These are phyloP conservation scores for Cichorium intybus DNA, from an alignment of 140 eudicot genomes.

Conservation along the genomic window DNA sequence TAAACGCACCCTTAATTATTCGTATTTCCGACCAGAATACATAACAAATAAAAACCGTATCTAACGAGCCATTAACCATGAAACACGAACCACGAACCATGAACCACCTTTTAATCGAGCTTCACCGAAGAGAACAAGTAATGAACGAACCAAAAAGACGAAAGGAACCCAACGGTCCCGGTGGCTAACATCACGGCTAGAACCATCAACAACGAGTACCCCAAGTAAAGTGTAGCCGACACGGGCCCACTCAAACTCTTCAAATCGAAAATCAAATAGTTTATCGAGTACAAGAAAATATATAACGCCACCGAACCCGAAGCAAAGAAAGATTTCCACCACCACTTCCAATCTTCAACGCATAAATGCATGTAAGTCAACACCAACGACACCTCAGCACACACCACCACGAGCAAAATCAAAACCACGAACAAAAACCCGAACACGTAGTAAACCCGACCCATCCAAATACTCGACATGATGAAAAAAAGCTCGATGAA, in stretches of 20 bases:
- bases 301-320: slow-evolving; percentile 66
- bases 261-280: slow-evolving; percentile 64
- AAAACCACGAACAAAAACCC: slow-evolving; percentile 63
- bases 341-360: slow-evolving; percentile 73
- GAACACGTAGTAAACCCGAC: slow-evolving; percentile 63
- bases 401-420: slow-evolving; percentile 49
- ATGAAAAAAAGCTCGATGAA: slow-evolving; percentile 68
- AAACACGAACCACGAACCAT: no score
- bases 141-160: slow-evolving; percentile 73
- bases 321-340: slow-evolving; percentile 74
- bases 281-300: slow-evolving; percentile 57
- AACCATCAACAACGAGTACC: slow-evolving; percentile 67
- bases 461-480: slow-evolving; percentile 81
- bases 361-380: slow-evolving; percentile 71
- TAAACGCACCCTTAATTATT: slow-evolving; percentile 27
- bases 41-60: slow-evolving; percentile 5
- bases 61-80: no score
- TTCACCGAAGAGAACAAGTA: slow-evolving; percentile 76
- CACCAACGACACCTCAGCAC: slow-evolving; percentile 67
- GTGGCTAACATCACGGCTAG: slow-evolving; percentile 66
- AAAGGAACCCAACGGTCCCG: slow-evolving; percentile 68
- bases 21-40: slow-evolving; percentile 8
- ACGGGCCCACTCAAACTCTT: slow-evolving; percentile 69
- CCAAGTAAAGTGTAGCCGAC: slow-evolving; percentile 64
- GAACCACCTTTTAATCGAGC: slow-evolving; percentile 49